Evolutionary conservation across 2,329 filamentous ascomycete species (phyloP).

Genomic region (Colletotrichum sp.): DNA sequence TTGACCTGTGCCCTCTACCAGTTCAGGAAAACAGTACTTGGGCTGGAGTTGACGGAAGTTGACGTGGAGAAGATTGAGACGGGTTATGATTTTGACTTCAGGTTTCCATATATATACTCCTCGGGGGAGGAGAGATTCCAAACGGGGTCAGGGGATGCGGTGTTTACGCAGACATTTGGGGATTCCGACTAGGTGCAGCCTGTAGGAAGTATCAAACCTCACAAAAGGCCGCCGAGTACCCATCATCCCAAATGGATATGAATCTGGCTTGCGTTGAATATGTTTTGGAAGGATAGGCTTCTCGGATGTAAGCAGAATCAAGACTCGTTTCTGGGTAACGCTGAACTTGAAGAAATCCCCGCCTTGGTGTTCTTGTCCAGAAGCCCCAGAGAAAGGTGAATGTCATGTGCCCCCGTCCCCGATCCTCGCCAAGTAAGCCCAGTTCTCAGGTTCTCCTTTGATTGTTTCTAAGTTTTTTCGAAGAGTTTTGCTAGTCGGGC

Average conservation of each 20-base stretch:
- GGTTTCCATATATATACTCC: constrained; percentile 49
- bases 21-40: too few relatives aligned
- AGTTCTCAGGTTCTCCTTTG: neutral
- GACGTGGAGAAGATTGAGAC: constrained; percentile 62
- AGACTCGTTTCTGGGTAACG: neutral
- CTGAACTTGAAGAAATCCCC: neutral
- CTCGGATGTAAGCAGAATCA: neutral
- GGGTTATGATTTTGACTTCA: constrained; percentile 56
- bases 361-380: neutral
- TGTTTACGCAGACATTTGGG: neutral
- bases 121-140: neutral
- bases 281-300: neutral
- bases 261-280: neutral
- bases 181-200: neutral
- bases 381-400: neutral
- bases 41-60: constrained; percentile 46
- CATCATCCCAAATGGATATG: neutral
- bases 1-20: too few relatives aligned
- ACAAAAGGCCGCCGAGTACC: neutral
- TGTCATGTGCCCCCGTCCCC: neutral
- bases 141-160: neutral
- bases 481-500: neutral
- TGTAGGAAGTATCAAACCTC: neutral
- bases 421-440: neutral
- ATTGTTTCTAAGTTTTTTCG: neutral